phyloP scores from a whole-genome alignment of 805 yeast species.

The Ogataea pini region DNA sequence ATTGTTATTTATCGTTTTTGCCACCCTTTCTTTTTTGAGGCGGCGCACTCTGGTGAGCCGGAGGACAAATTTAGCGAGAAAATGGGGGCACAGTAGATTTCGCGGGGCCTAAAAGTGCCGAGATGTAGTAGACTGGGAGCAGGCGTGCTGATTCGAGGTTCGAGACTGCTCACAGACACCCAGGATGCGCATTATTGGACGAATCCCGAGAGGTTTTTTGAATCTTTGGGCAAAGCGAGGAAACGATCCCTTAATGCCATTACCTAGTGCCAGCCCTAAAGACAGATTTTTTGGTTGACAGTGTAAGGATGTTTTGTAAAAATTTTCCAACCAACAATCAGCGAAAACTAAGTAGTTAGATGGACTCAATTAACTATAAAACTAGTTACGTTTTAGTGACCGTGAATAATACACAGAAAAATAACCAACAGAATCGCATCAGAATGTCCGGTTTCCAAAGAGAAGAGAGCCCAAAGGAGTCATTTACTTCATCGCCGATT shows the following conservation, averaged over 20 bases:
- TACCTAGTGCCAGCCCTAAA: too few species aligned
- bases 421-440: not conserved
- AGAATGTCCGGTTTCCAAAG: constrained; percentile 36
- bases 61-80: not conserved
- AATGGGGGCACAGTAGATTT: not conserved
- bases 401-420: not conserved
- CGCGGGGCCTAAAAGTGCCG: not conserved
- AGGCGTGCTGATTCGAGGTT: too few species aligned
- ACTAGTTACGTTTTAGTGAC: too few species aligned
- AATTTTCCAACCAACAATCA: not conserved
- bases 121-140: too few species aligned
- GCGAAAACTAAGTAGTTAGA: not conserved
- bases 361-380: not conserved
- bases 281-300: too few species aligned
- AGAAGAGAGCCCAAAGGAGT: constrained; percentile 36
- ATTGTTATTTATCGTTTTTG: constrained; percentile 13
- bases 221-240: too few species aligned
- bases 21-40: constrained; percentile 21
- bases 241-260: too few species aligned
- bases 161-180: too few species aligned
- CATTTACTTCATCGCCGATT: constrained; percentile 62
- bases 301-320: constrained; percentile 7
- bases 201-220: too few species aligned
- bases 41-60: constrained; percentile 4
- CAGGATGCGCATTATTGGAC: too few species aligned